These are phyloP conservation scores for Solioccasus polychromus DNA, from an alignment of 768 basidiomycete species.

Conservation along the genomic window DNA sequence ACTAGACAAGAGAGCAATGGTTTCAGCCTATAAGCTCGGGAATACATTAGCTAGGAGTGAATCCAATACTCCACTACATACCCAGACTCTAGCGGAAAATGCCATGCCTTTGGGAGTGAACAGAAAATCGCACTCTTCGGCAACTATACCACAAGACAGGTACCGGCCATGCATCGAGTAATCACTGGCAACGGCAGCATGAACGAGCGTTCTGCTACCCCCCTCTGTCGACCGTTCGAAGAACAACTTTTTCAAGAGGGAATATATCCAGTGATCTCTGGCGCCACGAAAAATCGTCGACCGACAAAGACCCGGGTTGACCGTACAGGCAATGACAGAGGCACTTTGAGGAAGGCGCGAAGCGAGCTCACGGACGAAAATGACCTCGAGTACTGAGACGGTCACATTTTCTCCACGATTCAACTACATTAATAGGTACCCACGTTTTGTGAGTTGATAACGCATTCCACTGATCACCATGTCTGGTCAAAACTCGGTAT, in stretches of 20 bases:
- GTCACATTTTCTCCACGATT: constrained; percentile 1
- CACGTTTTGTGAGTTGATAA: constrained; percentile 28
- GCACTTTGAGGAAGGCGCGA: constrained; percentile 22
- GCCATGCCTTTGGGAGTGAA: constrained; percentile 28
- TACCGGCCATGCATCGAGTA: constrained; percentile 32
- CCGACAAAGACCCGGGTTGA: constrained; percentile 35
- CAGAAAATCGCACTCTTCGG: constrained; percentile 32
- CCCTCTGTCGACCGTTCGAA: constrained; percentile 29
- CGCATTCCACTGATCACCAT: constrained; percentile 13
- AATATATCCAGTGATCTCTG: not conserved
- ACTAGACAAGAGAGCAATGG: constrained; percentile 16
- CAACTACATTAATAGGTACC: not conserved
- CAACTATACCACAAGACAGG: constrained; percentile 19
- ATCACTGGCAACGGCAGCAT: constrained; percentile 29
- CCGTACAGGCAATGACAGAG: constrained; percentile 24
- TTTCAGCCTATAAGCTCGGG: constrained; percentile 18
- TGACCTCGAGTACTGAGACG: constrained; percentile 28
- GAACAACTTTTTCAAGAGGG: constrained; percentile 8
- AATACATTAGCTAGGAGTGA: not conserved
- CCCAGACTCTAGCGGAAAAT: constrained; percentile 33
- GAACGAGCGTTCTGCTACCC: constrained; percentile 35
- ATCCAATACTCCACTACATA: constrained; percentile 8
- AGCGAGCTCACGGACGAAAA: constrained; percentile 34
- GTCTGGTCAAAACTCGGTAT: not conserved
- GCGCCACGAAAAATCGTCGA: constrained; percentile 25